These are phyloP conservation scores for Pythium phragmitis DNA, from an alignment of 352 stramenopile species.

Conservation along the genomic window DNA sequence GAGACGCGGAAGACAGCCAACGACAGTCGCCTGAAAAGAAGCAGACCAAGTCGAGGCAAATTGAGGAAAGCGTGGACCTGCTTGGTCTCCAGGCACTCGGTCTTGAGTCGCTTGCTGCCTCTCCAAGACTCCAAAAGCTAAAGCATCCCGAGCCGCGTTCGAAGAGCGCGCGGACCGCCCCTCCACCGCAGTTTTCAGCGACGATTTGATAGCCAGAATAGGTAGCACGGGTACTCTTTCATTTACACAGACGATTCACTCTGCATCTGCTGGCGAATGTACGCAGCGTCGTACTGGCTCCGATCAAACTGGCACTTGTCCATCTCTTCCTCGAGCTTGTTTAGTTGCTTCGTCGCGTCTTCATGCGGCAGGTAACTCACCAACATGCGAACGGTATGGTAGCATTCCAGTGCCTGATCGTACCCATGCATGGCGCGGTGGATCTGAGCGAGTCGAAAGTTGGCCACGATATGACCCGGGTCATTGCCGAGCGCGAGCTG, in stretches of 20 bases:
- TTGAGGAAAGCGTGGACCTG: constrained; percentile 25
- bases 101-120: not conserved
- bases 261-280: constrained; percentile 35
- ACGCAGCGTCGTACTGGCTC: constrained; percentile 53
- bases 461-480: constrained; percentile 28
- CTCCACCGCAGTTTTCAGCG: constrained; percentile 5
- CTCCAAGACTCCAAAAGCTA: not conserved
- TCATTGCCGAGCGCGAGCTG: constrained; percentile 40
- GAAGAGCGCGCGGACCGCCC: constrained; percentile 12
- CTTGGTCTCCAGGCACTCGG: constrained; percentile 29
- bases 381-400: constrained; percentile 13
- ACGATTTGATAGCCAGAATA: not conserved
- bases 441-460: constrained; percentile 57
- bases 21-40: not conserved
- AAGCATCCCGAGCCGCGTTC: not conserved
- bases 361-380: constrained; percentile 1
- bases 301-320: constrained; percentile 68
- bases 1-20: not conserved
- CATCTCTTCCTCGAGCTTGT: constrained; percentile 44
- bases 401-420: constrained; percentile 41
- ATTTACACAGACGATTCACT: not conserved
- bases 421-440: constrained; percentile 51
- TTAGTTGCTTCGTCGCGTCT: constrained; percentile 6
- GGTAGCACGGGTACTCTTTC: too few species aligned
- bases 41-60: not conserved